Evolutionary conservation across 768 basidiomycete species (phyloP).

Genomic region (Trametes cubensis): DNA sequence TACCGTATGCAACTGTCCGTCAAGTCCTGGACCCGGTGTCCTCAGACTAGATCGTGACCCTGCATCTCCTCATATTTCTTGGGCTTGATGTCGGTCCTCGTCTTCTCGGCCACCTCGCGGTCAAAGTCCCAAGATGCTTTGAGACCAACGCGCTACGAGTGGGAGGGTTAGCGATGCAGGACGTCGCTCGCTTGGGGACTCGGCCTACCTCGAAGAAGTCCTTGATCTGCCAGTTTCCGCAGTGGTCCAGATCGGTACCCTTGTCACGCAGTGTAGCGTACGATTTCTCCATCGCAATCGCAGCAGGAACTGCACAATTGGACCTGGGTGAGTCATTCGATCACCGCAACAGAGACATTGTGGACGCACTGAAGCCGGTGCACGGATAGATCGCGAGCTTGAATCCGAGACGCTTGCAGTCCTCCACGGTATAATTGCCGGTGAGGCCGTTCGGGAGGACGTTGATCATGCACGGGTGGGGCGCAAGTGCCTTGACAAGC

Average conservation of each 20-base stretch:
- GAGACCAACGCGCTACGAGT: conserved; percentile 27
- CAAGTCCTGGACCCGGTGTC: too few relatives aligned
- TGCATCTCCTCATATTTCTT: conserved; percentile 30
- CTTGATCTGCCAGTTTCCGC: conserved; percentile 32
- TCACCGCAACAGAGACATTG: neutral
- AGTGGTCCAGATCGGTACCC: conserved; percentile 30
- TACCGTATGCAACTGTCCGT: too few relatives aligned
- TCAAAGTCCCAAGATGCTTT: conserved; percentile 29
- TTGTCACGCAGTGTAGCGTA: conserved; percentile 29
- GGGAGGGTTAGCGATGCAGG: neutral
- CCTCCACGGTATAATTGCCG: conserved; percentile 29
- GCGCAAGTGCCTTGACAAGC: conserved; percentile 31
- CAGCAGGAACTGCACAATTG: conserved; percentile 23
- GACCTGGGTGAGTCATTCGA: neutral
- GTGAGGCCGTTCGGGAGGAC: conserved; percentile 33
- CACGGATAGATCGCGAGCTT: conserved; percentile 33
- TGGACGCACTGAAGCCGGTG: conserved; percentile 30
- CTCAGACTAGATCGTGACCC: conserved; percentile 25
- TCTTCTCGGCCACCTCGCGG: conserved; percentile 25
- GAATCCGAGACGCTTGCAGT: conserved; percentile 32
- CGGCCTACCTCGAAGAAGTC: conserved; percentile 31
- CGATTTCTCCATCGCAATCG: conserved; percentile 32
- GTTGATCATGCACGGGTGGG: conserved; percentile 33
- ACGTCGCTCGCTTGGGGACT: neutral
- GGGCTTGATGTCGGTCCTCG: conserved; percentile 25